A percentile compares a stretch with the other conserved stretches of the same genome.
These are phyloP conservation scores for Xylaria sp. DNA, from an alignment of 2,329 filamentous ascomycete genomes.

Conservation along the genomic window DNA sequence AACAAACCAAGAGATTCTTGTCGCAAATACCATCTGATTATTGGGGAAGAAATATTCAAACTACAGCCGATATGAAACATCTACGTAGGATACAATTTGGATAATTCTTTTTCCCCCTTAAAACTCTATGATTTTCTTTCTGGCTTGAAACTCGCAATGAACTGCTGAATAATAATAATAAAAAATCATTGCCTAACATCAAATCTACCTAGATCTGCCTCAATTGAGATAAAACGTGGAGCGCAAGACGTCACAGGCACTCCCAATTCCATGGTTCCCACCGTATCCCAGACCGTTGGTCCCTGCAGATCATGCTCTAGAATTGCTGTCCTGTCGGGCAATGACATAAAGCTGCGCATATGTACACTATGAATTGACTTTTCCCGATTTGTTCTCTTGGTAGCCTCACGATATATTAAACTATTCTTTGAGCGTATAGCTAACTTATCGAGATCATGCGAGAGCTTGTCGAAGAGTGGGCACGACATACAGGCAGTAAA, in stretches of 20 bases:
- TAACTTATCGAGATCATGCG: no score
- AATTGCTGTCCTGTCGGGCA: neutral
- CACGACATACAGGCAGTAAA: neutral
- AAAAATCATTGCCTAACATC: neutral
- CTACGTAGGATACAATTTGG: neutral
- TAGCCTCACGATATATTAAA: neutral
- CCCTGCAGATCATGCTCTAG: conserved; percentile 5
- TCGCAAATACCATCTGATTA: no score
- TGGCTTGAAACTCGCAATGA: neutral
- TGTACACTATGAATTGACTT: neutral
- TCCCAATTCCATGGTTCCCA: neutral
- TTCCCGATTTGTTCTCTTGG: no score
- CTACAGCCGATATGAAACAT: neutral
- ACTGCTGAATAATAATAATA: neutral
- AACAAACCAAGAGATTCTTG: no score
- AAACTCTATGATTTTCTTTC: neutral
- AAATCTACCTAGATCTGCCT: neutral
- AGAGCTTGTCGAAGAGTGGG: neutral
- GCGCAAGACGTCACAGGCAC: neutral
- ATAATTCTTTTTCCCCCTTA: neutral
- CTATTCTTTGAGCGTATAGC: neutral
- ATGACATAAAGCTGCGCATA: neutral
- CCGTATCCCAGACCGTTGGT: neutral
- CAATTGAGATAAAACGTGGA: neutral
- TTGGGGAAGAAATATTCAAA: neutral